Evolutionary conservation across 768 basidiomycete species (phyloP).

Genomic region (Agaricus sinodeliciosus): DNA sequence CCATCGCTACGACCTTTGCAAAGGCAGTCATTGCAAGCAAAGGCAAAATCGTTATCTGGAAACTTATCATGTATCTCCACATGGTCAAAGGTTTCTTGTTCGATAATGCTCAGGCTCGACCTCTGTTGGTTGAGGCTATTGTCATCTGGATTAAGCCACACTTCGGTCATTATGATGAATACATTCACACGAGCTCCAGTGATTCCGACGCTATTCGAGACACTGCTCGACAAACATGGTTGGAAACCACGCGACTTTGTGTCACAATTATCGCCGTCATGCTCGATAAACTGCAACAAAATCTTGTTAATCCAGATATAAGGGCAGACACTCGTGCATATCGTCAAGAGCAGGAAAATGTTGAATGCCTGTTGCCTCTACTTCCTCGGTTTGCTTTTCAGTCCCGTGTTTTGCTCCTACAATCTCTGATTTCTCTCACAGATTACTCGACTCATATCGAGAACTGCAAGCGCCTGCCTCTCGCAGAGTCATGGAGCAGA

Average conservation of each 20-base stretch:
- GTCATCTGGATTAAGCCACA: slow-evolving; percentile 94
- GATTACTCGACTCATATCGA: slow-evolving; percentile 81
- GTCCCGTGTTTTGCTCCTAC: not conserved
- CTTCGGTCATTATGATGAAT: slow-evolving; percentile 89
- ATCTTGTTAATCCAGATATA: slow-evolving; percentile 62
- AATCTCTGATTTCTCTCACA: slow-evolving; percentile 22
- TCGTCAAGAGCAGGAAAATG: slow-evolving; percentile 84
- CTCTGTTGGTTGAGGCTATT: slow-evolving; percentile 78
- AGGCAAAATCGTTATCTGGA: slow-evolving; percentile 89
- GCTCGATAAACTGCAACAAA: slow-evolving; percentile 84
- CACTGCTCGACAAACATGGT: slow-evolving; percentile 74
- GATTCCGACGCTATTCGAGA: slow-evolving; percentile 68
- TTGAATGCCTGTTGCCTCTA: slow-evolving; percentile 78
- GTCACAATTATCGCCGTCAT: slow-evolving; percentile 85
- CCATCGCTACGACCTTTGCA: slow-evolving; percentile 81
- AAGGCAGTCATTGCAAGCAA: slow-evolving; percentile 72
- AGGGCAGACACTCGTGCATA: slow-evolving; percentile 53
- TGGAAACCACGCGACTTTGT: slow-evolving; percentile 86
- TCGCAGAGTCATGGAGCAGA: slow-evolving; percentile 62
- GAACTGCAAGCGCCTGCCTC: slow-evolving; percentile 72
- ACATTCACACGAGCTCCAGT: slow-evolving; percentile 48
- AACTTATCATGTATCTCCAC: slow-evolving; percentile 89
- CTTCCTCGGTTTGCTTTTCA: slow-evolving; percentile 63
- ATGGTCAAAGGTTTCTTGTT: slow-evolving; percentile 87
- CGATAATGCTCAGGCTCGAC: slow-evolving; percentile 72